Evolutionary conservation across 352 stramenopile species (phyloP).

Genomic region (Globisporangium orthogonon): DNA sequence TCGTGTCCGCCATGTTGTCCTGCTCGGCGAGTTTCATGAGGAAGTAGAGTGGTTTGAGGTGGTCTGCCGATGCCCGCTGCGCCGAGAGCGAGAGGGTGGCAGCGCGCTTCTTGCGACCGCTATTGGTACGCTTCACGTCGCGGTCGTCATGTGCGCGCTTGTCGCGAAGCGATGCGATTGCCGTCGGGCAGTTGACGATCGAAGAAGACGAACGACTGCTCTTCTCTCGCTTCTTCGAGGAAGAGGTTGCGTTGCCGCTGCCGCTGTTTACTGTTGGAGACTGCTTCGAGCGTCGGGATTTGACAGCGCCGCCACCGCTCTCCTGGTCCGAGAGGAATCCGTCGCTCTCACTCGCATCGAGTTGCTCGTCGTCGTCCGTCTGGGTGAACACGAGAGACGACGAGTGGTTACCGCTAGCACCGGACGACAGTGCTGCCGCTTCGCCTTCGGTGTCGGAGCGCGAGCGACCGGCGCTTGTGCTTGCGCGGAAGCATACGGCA

Average conservation of each 20-base stretch:
- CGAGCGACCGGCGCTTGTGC: constrained; percentile 21
- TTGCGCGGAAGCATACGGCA: constrained; percentile 55
- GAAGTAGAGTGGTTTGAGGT: constrained; percentile 74
- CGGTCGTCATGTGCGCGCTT: constrained; percentile 2
- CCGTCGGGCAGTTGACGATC: constrained; percentile 4
- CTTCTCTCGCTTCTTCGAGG: neutral
- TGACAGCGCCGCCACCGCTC: constrained; percentile 2
- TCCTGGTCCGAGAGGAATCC: constrained; percentile 14
- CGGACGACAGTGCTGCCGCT: neutral
- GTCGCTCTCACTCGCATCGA: constrained; percentile 11
- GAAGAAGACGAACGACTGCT: neutral
- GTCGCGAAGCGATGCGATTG: constrained; percentile 6
- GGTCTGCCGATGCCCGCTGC: constrained; percentile 14
- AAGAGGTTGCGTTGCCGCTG: neutral
- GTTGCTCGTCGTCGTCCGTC: constrained; percentile 7
- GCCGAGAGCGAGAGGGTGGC: constrained; percentile 4
- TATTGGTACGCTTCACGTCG: neutral
- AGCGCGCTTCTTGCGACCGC: neutral
- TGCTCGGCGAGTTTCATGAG: constrained; percentile 86
- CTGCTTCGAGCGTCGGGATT: constrained; percentile 5
- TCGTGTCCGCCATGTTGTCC: constrained; percentile 87
- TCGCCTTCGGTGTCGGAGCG: constrained; percentile 15
- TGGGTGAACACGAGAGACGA: neutral
- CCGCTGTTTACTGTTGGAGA: neutral
- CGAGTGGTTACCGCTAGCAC: neutral